Conservation (phyloP, 2,329 filamentous ascomycete species). For the Macrophomina tecta region DNA sequence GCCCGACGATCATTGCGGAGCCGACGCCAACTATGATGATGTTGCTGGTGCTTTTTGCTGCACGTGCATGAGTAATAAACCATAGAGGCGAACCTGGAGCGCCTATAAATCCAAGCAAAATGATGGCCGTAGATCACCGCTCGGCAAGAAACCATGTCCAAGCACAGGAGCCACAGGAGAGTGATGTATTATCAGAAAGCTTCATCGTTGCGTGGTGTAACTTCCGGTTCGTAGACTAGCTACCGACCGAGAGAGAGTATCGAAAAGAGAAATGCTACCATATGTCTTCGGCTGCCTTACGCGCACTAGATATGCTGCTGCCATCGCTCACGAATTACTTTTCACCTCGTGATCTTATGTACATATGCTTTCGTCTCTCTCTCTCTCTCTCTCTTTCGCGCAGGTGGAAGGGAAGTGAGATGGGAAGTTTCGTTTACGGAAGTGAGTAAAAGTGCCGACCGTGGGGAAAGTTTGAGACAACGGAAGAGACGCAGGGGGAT, state of each 20-base stretch:
- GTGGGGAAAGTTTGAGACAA: neutral
- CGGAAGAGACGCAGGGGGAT: neutral
- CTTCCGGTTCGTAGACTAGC: no score
- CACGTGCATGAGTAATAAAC: neutral
- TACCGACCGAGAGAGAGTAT: no score
- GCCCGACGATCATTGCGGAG: no score
- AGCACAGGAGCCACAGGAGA: no score
- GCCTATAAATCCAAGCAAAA: no score
- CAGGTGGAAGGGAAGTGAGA: neutral
- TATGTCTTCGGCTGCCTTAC: neutral
- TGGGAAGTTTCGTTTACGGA: neutral
- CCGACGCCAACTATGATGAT: no score
- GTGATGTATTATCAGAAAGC: no score
- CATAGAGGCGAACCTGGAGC: neutral
- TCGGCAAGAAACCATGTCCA: no score
- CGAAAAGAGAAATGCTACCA: neutral
- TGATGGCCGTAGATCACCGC: no score
- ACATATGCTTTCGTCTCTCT: neutral
- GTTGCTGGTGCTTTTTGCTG: no score
- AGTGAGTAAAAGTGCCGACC: neutral
- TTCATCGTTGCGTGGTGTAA: no score
- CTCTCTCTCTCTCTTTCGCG: neutral
- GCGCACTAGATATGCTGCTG: neutral
- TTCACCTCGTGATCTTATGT: slow-evolving; percentile 2
- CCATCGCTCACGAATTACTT: neutral